phyloP scores from a whole-genome alignment of 2,329 filamentous ascomycete genomes.

The Fusarium incarnatum region DNA sequence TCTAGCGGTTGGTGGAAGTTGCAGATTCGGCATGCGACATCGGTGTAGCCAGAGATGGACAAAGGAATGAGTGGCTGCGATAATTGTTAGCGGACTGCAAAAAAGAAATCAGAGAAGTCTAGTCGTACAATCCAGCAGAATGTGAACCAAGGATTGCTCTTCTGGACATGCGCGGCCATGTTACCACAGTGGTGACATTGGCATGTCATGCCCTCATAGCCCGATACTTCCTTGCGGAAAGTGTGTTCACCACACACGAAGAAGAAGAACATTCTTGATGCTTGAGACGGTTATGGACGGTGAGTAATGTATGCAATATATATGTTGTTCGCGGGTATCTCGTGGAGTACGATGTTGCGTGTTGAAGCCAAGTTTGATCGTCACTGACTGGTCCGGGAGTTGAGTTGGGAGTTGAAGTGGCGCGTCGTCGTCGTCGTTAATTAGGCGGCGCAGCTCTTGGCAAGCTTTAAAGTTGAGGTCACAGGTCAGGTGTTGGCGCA shows the following conservation, averaged over 20 bases:
- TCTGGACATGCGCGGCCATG: constrained; percentile 69
- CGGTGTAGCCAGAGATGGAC: constrained; percentile 73
- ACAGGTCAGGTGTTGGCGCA: constrained; percentile 9
- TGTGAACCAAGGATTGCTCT: constrained; percentile 79
- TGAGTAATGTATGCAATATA: background rate
- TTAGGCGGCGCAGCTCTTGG: constrained; percentile 40
- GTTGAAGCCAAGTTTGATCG: constrained; percentile 6
- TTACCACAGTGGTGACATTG: constrained; percentile 77
- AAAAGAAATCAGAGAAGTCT: background rate
- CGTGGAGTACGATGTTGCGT: constrained; percentile 2
- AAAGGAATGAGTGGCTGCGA: constrained; percentile 77
- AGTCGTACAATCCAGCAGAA: constrained; percentile 77
- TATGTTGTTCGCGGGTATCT: background rate
- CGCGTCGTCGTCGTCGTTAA: constrained; percentile 31
- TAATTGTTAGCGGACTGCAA: constrained; percentile 28
- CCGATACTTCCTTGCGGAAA: constrained; percentile 68
- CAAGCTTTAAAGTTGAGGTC: constrained; percentile 21
- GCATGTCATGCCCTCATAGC: constrained; percentile 71
- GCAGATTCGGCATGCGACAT: constrained; percentile 80
- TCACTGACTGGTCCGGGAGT: background rate
- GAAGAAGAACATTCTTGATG: constrained; percentile 66
- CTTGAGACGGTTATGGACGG: background rate
- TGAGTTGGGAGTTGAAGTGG: constrained; percentile 16
- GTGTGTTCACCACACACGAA: constrained; percentile 72
- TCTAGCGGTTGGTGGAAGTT: constrained; percentile 77